A percentile compares a stretch with the other conserved stretches of the same genome.
Conservation (phyloP, 73 alveolate genomes). For the Uronychia binucleata region DNA sequence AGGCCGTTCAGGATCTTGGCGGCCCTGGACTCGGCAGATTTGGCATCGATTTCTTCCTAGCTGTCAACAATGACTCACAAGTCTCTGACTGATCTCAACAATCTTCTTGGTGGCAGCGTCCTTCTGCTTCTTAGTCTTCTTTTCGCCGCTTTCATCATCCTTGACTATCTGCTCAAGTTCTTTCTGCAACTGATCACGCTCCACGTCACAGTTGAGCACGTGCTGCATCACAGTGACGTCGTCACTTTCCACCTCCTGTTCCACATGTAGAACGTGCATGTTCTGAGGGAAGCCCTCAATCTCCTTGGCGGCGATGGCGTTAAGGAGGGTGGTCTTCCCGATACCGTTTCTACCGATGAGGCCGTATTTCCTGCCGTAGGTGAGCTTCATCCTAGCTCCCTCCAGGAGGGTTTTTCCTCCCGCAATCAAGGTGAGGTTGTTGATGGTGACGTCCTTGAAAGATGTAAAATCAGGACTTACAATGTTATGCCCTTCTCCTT, state of each 20-base stretch:
- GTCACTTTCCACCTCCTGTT: conserved; percentile 91
- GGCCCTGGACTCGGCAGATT: conserved; percentile 93
- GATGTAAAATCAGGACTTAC: too few relatives aligned
- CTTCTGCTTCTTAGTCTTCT: conserved; percentile 61
- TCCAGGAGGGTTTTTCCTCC: conserved; percentile 98
- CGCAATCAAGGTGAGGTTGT: conserved; percentile 83
- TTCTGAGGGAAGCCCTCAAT: conserved; percentile 89
- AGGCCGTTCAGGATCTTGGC: conserved; percentile 88
- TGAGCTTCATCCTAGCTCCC: conserved; percentile 89
- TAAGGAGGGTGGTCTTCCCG: conserved; percentile 98
- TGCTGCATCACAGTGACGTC: conserved; percentile 84
- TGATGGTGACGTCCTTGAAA: conserved; percentile 93
- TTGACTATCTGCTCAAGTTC: conserved; percentile 64
- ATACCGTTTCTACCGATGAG: conserved; percentile 99
- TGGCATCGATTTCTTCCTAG: conserved; percentile 90
- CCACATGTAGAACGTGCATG: conserved; percentile 94
- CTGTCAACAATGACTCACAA: too few relatives aligned
- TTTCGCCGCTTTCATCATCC: conserved; percentile 15
- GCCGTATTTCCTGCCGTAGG: conserved; percentile 95
- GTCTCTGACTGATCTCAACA: conserved; percentile 77
- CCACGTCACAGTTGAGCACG: conserved; percentile 91
- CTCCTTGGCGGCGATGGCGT: conserved; percentile 95
- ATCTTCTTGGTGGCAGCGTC: conserved; percentile 57
- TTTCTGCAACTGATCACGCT: conserved; percentile 83
- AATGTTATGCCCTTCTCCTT: conserved; percentile 78